A percentile compares a stretch with the other conserved stretches of the same genome.
phyloP scores from a whole-genome alignment of 176 grass and related monocot genomes.

The Carex pumila region DNA sequence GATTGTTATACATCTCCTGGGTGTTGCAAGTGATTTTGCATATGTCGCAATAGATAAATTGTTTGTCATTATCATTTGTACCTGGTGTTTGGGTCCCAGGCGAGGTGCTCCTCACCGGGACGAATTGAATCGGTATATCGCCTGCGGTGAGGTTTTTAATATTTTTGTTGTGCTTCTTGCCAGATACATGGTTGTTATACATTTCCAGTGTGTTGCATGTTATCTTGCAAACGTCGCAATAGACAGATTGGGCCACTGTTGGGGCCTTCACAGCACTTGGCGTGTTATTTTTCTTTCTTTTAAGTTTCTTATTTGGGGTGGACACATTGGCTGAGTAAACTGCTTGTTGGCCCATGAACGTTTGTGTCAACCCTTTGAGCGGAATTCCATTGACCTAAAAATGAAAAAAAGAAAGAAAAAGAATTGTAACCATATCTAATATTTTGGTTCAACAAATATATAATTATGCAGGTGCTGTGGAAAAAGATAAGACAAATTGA shows the following conservation, averaged over 20 bases:
- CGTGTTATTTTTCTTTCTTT: neutral
- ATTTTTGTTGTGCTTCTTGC: slow-evolving; percentile 16
- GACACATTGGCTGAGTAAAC: neutral
- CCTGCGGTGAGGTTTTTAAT: neutral
- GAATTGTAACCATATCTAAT: neutral
- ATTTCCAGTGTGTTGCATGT: slow-evolving; percentile 19
- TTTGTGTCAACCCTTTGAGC: neutral
- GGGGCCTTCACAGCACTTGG: neutral
- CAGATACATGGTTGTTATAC: slow-evolving; percentile 20
- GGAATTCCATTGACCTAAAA: neutral
- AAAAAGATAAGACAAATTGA: neutral
- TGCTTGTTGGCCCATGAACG: neutral
- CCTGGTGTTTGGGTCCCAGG: neutral
- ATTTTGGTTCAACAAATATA: neutral
- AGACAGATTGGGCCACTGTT: slow-evolving; percentile 16
- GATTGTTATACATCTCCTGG: slow-evolving; percentile 20
- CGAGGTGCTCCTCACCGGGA: neutral
- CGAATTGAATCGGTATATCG: slow-evolving; percentile 4
- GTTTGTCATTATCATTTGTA: slow-evolving; percentile 5
- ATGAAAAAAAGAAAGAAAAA: neutral
- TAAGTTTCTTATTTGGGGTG: neutral
- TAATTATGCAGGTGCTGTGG: neutral
- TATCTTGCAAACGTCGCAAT: slow-evolving; percentile 17
- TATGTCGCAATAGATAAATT: slow-evolving; percentile 22
- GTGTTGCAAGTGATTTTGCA: slow-evolving; percentile 30